phyloP scores from a whole-genome alignment of 805 yeast species.

The Cyberlindnera subsufficiens region DNA sequence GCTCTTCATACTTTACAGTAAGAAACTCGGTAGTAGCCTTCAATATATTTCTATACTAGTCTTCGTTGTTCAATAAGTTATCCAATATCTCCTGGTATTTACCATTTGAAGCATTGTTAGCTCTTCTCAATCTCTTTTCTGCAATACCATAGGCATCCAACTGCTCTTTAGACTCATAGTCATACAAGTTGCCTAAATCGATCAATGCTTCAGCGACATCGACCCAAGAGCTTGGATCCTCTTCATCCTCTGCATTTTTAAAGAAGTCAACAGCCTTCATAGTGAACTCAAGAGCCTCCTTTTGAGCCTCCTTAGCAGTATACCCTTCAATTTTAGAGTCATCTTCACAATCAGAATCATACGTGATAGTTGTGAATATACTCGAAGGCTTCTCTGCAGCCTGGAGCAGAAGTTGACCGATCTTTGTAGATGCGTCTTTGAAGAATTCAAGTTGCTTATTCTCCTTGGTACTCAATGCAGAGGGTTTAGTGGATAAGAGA shows the following conservation, averaged over 20 bases:
- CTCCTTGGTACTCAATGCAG: constrained; percentile 13
- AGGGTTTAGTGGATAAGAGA: constrained; percentile 5
- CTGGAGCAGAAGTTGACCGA: constrained; percentile 60
- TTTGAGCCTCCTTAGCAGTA: constrained; percentile 38
- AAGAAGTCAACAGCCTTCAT: constrained; percentile 52
- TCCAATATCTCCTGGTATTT: constrained; percentile 61
- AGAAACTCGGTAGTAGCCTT: no score
- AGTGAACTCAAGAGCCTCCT: constrained; percentile 42
- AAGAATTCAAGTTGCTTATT: constrained; percentile 23
- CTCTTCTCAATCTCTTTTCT: constrained; percentile 57
- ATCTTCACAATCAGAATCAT: constrained; percentile 45
- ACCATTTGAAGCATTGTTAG: constrained; percentile 78
- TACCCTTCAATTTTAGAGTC: constrained; percentile 21
- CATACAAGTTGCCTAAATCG: constrained; percentile 68
- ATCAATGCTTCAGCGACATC: constrained; percentile 83
- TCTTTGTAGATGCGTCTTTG: constrained; percentile 37
- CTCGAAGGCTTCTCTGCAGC: constrained; percentile 59
- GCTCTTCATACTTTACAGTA: no score
- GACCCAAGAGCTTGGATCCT: constrained; percentile 78
- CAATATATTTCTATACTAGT: not conserved
- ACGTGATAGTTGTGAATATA: constrained; percentile 49
- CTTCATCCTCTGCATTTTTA: constrained; percentile 54
- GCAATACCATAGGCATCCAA: constrained; percentile 63
- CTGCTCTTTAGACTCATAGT: constrained; percentile 61
- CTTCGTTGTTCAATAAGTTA: constrained; percentile 32